Evolutionary conservation across 2,329 filamentous ascomycete species (phyloP), one percentile per base, ranked within the genome.

Genomic region (Lanzia echinophila): DNA sequence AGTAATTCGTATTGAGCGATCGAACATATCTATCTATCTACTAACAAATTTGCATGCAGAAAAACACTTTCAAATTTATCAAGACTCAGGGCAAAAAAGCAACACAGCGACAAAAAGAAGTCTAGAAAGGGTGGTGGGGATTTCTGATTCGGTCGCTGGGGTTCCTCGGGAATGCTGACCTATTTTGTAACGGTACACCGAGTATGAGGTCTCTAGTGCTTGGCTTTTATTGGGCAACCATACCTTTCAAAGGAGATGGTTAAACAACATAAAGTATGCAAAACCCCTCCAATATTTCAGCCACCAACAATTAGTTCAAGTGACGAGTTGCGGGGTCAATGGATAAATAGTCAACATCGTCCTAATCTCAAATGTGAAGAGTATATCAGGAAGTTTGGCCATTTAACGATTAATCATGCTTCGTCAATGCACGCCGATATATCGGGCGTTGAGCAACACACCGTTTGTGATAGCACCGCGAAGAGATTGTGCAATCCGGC

Each of bases 1-100:
- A 33, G 6, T 7, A 33, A 28, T 28, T 28, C 24, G 8, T 28
- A 28, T 28, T 8, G n/a, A n/a, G 24, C 24, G 4, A 4, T 28
- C 24, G 24, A 28, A 28, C 8, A 28, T 28, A 8, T 41, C 4
- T 28, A 8, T 41, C 4, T 28, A 20, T 4, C 20, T 41, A 45
- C 57, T 62, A 47, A 62, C 38, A 44, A 39, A 20, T 32, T 19
- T 32, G 2, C 2, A 38, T 31, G 13, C 46, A 69, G 66, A 55
- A 60, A 66, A 50, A 63, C 65, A 28, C 42, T 59, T 3, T 65
- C 64, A n/a, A 68, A 68, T 50, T 28, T 51, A 7, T 53, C 54
- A n/a, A 57, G 67, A 39, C 39, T 69, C 6, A 62, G 51, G 19
- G 59, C 57, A 33, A 69, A 69, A 54, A 69, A 69, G 58, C 53